Conservation (phyloP, 164 flowering plant species). For the Vitis amurensis region DNA sequence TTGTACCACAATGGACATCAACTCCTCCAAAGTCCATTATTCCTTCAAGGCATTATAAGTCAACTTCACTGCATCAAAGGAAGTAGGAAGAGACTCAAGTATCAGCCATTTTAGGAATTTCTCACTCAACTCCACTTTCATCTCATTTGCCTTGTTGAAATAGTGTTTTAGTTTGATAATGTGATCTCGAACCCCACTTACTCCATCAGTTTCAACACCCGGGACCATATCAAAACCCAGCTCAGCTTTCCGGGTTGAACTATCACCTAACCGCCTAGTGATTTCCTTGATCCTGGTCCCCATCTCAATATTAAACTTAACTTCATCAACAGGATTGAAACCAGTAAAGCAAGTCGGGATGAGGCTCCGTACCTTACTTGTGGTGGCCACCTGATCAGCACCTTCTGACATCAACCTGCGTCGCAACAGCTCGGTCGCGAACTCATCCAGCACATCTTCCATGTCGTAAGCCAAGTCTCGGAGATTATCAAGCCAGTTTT, state of each 20-base stretch:
- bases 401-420: neutral
- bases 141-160: no score
- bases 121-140: no score
- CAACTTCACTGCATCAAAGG: no score
- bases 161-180: no score
- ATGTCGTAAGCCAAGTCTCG: slow-evolving; percentile 12
- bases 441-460: neutral
- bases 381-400: neutral
- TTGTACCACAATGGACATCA: no score
- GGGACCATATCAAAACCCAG: slow-evolving; percentile 6
- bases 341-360: neutral
- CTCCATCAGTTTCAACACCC: no score
- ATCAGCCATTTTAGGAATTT: no score
- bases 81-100: no score
- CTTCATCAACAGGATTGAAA: neutral
- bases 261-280: slow-evolving; percentile 1
- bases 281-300: slow-evolving; percentile 14
- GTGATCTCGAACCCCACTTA: no score
- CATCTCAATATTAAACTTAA: neutral
- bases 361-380: neutral
- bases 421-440: neutral
- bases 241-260: neutral
- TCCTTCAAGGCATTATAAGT: no score
- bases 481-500: slow-evolving; percentile 7
- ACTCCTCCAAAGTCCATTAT: no score